Percentiles rank a stretch among this genome's conserved stretches.
These are phyloP conservation scores for Trichoderma simmonsii DNA, from an alignment of 2,329 filamentous ascomycete species.

Conservation along the genomic window DNA sequence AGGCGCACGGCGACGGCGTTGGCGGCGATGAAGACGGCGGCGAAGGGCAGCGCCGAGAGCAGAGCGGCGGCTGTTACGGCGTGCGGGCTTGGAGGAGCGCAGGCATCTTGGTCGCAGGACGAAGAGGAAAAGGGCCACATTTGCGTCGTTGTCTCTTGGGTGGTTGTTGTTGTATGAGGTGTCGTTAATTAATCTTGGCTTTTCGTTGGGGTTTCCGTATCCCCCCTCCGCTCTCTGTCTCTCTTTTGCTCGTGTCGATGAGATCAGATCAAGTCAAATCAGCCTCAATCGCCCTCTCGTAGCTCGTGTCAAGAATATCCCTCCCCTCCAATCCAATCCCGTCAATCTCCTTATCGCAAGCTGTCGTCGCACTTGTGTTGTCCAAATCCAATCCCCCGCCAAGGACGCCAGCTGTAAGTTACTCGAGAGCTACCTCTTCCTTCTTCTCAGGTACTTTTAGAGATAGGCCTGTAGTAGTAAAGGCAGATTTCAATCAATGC, in stretches of 20 bases:
- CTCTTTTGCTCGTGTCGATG: not conserved
- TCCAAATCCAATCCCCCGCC: not conserved
- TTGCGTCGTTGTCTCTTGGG: not conserved
- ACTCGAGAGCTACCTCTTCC: not conserved
- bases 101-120: constrained; percentile 56
- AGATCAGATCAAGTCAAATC: not conserved
- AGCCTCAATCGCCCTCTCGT: not conserved
- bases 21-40: constrained; percentile 65
- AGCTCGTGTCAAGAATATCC: not conserved
- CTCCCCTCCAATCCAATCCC: not conserved
- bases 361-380: not conserved
- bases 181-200: not conserved
- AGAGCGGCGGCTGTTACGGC: constrained; percentile 45
- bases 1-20: constrained; percentile 61
- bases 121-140: constrained; percentile 42
- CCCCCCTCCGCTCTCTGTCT: not conserved
- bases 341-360: not conserved
- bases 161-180: not conserved
- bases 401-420: not conserved
- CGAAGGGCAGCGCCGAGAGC: constrained; percentile 65
- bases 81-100: constrained; percentile 44
- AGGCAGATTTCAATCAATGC: not conserved
- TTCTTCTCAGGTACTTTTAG: not conserved
- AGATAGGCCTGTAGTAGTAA: not conserved
- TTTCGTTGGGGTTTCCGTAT: not conserved